Conservation (phyloP, 495 filamentous ascomycete genomes). For the Pyrenula massariospora region DNA sequence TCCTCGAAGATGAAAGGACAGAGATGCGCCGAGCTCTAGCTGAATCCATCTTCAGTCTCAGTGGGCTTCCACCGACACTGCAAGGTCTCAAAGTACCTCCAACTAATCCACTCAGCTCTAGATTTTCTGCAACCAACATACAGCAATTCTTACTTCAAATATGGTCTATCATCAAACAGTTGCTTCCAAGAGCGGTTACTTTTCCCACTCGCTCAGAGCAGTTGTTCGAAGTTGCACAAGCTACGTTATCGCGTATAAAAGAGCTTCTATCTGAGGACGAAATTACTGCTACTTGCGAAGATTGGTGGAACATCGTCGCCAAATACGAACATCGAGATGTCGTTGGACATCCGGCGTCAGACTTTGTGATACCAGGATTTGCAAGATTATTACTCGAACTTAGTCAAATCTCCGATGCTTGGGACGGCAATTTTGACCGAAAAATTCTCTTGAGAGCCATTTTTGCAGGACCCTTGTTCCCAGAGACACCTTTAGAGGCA, state of each 20-base stretch:
- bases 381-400: neutral
- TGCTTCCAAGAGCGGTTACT: conserved; percentile 32
- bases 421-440: neutral
- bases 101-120: conserved; percentile 3
- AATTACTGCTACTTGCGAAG: conserved; percentile 32
- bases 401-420: neutral
- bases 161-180: conserved; percentile 38
- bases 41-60: conserved; percentile 21
- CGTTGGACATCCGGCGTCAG: conserved; percentile 2
- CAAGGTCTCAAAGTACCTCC: conserved; percentile 4
- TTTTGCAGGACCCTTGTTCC: neutral
- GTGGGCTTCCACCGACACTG: conserved; percentile 8
- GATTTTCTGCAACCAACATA: conserved; percentile 1
- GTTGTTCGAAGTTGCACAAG: conserved; percentile 40
- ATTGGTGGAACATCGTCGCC: conserved; percentile 44
- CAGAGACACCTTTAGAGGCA: neutral
- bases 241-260: conserved; percentile 42
- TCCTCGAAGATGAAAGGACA: conserved; percentile 25
- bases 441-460: neutral
- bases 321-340: conserved; percentile 40
- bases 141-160: conserved; percentile 29
- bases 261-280: conserved; percentile 35
- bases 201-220: conserved; percentile 37
- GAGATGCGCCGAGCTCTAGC: conserved; percentile 22
- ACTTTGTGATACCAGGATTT: neutral